Percentiles rank a stretch among this genome's conserved stretches.
Evolutionary conservation across 1,284 basidiomycete genomes (phyloP).

Genomic region (Rhodotorula sp.): DNA sequence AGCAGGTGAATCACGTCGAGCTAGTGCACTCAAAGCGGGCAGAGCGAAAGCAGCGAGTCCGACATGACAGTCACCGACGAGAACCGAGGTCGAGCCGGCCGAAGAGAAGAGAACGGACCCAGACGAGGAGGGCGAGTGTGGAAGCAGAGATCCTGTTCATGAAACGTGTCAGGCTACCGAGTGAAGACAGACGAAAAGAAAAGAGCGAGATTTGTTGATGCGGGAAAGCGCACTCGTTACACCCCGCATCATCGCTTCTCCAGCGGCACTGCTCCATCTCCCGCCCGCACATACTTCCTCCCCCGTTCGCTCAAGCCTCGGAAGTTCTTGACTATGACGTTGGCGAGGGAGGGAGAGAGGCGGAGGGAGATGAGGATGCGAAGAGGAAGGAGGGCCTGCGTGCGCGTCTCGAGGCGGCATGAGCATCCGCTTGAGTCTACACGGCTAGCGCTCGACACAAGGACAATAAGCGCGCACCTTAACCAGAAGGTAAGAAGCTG

Average conservation of each 20-base stretch:
- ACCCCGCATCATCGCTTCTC: too few species aligned
- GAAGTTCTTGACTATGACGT: slow-evolving; percentile 8
- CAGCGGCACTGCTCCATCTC: not conserved
- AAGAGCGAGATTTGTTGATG: too few species aligned
- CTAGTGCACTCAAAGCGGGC: too few species aligned
- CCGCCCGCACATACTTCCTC: not conserved
- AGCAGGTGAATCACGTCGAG: too few species aligned
- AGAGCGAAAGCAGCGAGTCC: too few species aligned
- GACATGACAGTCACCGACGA: too few species aligned
- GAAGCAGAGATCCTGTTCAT: not conserved
- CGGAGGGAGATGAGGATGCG: slow-evolving; percentile 73
- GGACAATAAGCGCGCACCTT: slow-evolving; percentile 60
- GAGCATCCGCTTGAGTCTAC: not conserved
- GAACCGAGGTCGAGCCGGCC: too few species aligned
- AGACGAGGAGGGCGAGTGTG: too few species aligned
- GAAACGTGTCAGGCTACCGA: too few species aligned
- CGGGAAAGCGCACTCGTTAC: too few species aligned
- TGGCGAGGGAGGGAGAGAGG: slow-evolving; percentile 70
- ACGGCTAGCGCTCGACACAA: not conserved
- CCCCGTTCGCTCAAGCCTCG: not conserved
- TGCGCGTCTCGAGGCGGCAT: not conserved
- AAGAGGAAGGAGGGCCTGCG: slow-evolving; percentile 70
- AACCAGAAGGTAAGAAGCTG: slow-evolving; percentile 77
- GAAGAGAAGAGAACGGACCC: too few species aligned
- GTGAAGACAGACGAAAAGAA: too few species aligned